Evolutionary conservation across 2,329 filamentous ascomycete species (phyloP).

Genomic region (Nectriaceae sp.): DNA sequence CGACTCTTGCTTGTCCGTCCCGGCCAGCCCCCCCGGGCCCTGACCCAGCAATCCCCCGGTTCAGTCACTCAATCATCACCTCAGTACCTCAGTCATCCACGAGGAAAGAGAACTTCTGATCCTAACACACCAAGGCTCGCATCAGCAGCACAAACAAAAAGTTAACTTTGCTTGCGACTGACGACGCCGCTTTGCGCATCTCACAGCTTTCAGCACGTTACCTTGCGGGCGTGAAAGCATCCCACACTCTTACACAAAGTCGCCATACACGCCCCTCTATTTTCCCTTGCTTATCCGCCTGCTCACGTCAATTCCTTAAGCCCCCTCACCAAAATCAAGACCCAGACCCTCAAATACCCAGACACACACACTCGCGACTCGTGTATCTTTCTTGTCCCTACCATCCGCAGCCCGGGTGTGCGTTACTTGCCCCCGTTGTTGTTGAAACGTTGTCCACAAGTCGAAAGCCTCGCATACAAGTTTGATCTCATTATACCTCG

Average conservation of each 20-base stretch:
- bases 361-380: slow-evolving; percentile 23
- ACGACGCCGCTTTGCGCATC: no score
- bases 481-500: slow-evolving; percentile 32
- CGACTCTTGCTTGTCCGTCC: slow-evolving; percentile 10
- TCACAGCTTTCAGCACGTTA: slow-evolving; percentile 1
- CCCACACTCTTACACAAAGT: slow-evolving; percentile 9
- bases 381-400: slow-evolving; percentile 29
- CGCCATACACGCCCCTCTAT: neutral
- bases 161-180: no score
- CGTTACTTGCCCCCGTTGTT: slow-evolving; percentile 26
- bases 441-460: slow-evolving; percentile 21
- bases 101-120: no score
- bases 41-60: no score
- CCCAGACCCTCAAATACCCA: slow-evolving; percentile 24
- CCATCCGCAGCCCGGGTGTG: slow-evolving; percentile 21
- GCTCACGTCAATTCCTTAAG: slow-evolving; percentile 16
- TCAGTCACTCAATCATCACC: no score
- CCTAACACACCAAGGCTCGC: no score
- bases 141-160: no score
- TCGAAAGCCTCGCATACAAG: slow-evolving; percentile 27
- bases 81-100: no score
- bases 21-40: no score
- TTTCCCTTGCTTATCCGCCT: slow-evolving; percentile 1
- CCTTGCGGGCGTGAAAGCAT: slow-evolving; percentile 7
- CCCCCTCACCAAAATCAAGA: slow-evolving; percentile 10